A percentile compares a stretch with the other conserved stretches of the same genome.
These are phyloP conservation scores for Daldinia caldariorum DNA, from an alignment of 495 filamentous ascomycete species.

Conservation along the genomic window DNA sequence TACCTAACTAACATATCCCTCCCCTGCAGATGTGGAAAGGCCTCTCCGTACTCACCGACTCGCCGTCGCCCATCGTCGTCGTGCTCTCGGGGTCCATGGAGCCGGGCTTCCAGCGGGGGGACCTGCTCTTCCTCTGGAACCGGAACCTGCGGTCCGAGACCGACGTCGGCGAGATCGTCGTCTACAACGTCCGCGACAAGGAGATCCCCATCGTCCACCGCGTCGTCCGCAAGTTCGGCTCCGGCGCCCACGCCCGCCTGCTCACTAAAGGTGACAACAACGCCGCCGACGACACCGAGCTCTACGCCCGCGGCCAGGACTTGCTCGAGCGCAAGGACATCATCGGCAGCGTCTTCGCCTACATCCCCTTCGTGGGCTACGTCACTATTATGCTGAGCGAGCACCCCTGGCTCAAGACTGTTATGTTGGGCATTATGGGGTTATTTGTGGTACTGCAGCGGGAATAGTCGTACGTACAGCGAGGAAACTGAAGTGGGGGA, in stretches of 20 bases:
- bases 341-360: conserved; percentile 93
- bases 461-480: conserved; percentile 62
- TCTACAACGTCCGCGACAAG: conserved; percentile 92
- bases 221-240: conserved; percentile 76
- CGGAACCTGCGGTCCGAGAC: conserved; percentile 73
- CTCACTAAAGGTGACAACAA: conserved; percentile 99
- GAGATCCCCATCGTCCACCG: conserved; percentile 96
- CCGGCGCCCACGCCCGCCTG: conserved; percentile 63
- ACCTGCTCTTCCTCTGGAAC: conserved; percentile 95
- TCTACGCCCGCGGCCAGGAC: conserved; percentile 86
- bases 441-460: conserved; percentile 92
- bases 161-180: conserved; percentile 86
- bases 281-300: conserved; percentile 88
- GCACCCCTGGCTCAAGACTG: conserved; percentile 97
- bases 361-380: conserved; percentile 94
- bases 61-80: conserved; percentile 92
- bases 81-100: conserved; percentile 97
- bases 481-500: neutral
- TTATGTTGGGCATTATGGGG: conserved; percentile 93
- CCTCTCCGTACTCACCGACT: conserved; percentile 84
- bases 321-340: conserved; percentile 89
- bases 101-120: conserved; percentile 94
- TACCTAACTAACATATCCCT: conserved; percentile 16
- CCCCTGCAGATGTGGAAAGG: conserved; percentile 83
- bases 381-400: conserved; percentile 97